These are phyloP conservation scores for Jacaranda copaia DNA, from an alignment of 257 asterid genomes.

Conservation along the genomic window DNA sequence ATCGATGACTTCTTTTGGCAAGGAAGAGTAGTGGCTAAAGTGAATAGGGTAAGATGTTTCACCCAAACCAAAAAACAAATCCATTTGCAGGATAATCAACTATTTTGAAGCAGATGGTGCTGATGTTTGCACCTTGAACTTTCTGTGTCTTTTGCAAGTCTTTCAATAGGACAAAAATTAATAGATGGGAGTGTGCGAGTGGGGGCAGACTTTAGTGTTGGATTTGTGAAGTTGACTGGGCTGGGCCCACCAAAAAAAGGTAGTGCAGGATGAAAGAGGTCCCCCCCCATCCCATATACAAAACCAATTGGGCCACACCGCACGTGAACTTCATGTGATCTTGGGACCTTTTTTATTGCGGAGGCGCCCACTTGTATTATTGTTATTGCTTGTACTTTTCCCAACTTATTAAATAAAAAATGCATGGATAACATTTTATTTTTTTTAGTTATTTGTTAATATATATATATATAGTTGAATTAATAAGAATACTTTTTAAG, in stretches of 20 bases:
- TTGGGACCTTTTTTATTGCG: constrained; percentile 29
- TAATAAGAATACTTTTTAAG: too few species aligned
- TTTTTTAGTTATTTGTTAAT: not conserved
- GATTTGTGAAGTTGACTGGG: constrained; percentile 31
- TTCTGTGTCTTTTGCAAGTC: not conserved
- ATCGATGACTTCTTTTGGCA: not conserved
- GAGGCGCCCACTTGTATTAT: constrained; percentile 34
- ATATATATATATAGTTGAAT: not conserved
- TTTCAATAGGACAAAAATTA: constrained; percentile 12
- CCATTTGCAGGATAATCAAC: not conserved
- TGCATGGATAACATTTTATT: not conserved
- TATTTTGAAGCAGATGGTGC: not conserved
- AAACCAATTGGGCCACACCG: constrained; percentile 31
- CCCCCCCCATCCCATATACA: constrained; percentile 16
- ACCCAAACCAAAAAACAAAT: not conserved
- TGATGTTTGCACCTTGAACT: not conserved
- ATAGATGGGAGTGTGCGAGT: not conserved
- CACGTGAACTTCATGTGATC: constrained; percentile 55
- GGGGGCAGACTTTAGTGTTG: not conserved
- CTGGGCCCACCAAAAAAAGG: constrained; percentile 34
- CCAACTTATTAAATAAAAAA: not conserved
- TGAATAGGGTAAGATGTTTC: not conserved
- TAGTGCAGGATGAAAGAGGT: constrained; percentile 16
- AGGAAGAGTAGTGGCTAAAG: not conserved
- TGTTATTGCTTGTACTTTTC: constrained; percentile 26